A percentile compares a stretch with the other conserved stretches of the same genome.
Conservation (phyloP, 83 land plant genomes). For the Picea engelmannii region DNA sequence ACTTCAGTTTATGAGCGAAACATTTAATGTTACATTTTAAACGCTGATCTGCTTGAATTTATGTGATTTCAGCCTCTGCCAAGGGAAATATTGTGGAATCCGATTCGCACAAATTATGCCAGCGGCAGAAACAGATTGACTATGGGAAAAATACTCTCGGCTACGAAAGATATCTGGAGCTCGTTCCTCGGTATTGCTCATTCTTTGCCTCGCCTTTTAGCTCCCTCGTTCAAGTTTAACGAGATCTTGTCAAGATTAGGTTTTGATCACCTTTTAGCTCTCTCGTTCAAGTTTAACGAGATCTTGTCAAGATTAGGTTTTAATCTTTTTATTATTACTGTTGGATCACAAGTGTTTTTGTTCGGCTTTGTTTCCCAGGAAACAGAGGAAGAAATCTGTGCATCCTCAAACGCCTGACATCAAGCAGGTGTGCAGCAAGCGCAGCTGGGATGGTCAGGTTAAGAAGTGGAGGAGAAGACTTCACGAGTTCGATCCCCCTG, state of each 20-base stretch:
- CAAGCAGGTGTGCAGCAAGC: conserved; percentile 51
- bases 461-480: conserved; percentile 40
- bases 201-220: background rate
- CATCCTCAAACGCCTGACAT: conserved; percentile 47
- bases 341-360: background rate
- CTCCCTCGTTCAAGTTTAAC: background rate
- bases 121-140: conserved; percentile 45
- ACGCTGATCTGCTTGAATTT: background rate
- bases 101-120: conserved; percentile 35
- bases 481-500: conserved; percentile 46
- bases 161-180: conserved; percentile 37
- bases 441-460: conserved; percentile 59
- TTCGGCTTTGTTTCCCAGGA: conserved; percentile 7
- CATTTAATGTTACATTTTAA: background rate
- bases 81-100: conserved; percentile 19
- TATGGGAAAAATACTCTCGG: conserved; percentile 55
- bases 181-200: conserved; percentile 31
- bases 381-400: conserved; percentile 12
- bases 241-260: background rate
- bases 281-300: background rate
- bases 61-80: conserved; percentile 6
- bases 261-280: background rate
- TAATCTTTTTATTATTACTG: background rate
- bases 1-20: background rate
- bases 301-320: background rate